Evolutionary conservation across 306 rosid genomes (phyloP), one percentile per base, ranked within the genome.

Genomic region (Vicia villosa): DNA sequence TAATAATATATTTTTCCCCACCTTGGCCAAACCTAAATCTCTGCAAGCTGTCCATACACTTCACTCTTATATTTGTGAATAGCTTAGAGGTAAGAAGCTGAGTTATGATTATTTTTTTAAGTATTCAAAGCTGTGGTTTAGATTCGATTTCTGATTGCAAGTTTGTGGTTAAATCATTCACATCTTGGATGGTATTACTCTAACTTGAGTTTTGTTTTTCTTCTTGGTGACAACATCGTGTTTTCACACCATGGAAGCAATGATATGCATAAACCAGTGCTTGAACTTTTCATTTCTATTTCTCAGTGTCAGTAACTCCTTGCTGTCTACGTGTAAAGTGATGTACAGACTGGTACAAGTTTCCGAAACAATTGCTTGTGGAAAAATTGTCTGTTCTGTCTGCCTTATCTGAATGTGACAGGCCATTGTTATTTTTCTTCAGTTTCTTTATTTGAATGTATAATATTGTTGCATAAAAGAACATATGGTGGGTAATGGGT

Each of bases 391-490:
- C 52, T 16, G 8, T 69, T 75, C 54, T 78, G 56, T 81, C 40
- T 71, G 51, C 47, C 73, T n/a, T n/a, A 26, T 68, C 50, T 75
- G 68, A 45, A 26, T 66, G 55, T 66, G 54, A 41, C 37, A n/a
- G 43, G 55, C 30, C 64, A 34, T 20, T 26, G 34, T 45, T 57
- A 11, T 68, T 72, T 22, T 72, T 43, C 38, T 64, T 37, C 37
- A 37, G 21, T 57, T 72, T 49, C 58, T 37, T 66, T 61, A 21
- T 26, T 22, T 45, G 68, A 72, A 47, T 70, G 57, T 69, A 14
- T 58, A 36, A 52, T 57, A 30, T 46, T 78, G 37, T 17, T 4
- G 70, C 20, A 13, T 57, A 52, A 64, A 56, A 41, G 12, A 63
- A 56, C 42, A 42, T 45, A 17, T 10, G 26, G 49, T 21, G 68